Evolutionary conservation across 495 filamentous ascomycete genomes (phyloP).

Genomic region (Staphylotrichum longicolle): DNA sequence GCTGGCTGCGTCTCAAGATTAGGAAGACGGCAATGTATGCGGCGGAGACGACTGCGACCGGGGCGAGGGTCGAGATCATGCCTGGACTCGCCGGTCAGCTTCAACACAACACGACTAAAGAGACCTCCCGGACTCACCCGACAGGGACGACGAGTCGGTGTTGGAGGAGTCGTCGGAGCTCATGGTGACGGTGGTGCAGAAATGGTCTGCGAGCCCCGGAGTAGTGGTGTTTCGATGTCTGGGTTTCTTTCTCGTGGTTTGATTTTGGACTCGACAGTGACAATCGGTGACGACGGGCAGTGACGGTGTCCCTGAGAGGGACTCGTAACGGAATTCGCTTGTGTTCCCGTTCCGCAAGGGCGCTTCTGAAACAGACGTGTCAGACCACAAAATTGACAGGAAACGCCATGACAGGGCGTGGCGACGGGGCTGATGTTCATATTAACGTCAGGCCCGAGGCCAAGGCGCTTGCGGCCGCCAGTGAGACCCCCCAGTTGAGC

Average conservation of each 20-base stretch:
- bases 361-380: slow-evolving; percentile 9
- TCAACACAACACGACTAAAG: neutral
- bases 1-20: slow-evolving; percentile 67
- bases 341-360: neutral
- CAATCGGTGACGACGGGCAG: neutral
- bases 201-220: slow-evolving; percentile 15
- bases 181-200: slow-evolving; percentile 27
- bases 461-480: slow-evolving; percentile 7
- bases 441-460: neutral
- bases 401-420: neutral
- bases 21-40: slow-evolving; percentile 72
- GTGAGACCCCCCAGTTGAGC: neutral
- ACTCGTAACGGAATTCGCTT: neutral
- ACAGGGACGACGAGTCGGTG: slow-evolving; percentile 23
- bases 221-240: neutral
- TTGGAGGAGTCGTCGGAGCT: neutral
- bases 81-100: slow-evolving; percentile 26
- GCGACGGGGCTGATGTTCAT: neutral
- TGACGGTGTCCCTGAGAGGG: neutral
- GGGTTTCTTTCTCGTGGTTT: neutral
- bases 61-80: slow-evolving; percentile 69
- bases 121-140: slow-evolving; percentile 25
- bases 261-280: no score
- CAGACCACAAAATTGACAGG: slow-evolving; percentile 8
- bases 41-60: slow-evolving; percentile 61